Conservation (phyloP, 169 alveolate species). For the Theileria parva region DNA sequence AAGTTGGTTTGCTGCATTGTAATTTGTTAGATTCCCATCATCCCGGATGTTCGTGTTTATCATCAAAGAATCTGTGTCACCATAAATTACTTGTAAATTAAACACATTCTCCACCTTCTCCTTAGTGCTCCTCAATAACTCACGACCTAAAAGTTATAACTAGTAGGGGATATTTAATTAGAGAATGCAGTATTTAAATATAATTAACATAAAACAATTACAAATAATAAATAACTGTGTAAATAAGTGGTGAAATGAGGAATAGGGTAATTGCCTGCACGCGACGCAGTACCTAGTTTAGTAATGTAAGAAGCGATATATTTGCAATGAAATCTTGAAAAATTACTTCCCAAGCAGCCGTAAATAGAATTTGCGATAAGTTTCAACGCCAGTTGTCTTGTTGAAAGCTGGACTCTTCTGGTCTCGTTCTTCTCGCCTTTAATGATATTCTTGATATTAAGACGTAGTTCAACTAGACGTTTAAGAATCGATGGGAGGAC, state of each 20-base stretch:
- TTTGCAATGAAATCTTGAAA: constrained; percentile 95
- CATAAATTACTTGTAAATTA: constrained; percentile 93
- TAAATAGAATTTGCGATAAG: constrained; percentile 97
- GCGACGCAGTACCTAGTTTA: constrained; percentile 60
- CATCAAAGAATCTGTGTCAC: constrained; percentile 99
- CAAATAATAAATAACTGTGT: no score
- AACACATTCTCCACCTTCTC: constrained; percentile 88
- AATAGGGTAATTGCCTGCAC: constrained; percentile 59
- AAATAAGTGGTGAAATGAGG: no score
- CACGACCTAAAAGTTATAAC: constrained; percentile 52
- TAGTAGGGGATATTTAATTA: background rate
- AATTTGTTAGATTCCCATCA: constrained; percentile 67
- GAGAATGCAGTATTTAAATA: no score
- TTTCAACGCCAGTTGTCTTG: constrained; percentile 94
- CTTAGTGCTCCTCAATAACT: constrained; percentile 84
- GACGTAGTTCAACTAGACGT: constrained; percentile 81
- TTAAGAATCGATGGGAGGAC: constrained; percentile 87
- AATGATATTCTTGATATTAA: constrained; percentile 65
- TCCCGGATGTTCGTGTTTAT: constrained; percentile 89
- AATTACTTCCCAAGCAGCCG: constrained; percentile 98
- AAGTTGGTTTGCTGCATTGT: constrained; percentile 83
- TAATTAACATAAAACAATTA: no score
- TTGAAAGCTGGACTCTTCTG: constrained; percentile 84
- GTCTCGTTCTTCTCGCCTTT: constrained; percentile 79
- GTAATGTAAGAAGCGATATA: constrained; percentile 98